Evolutionary conservation across 352 stramenopile species (phyloP), one percentile per base, ranked within the genome.

Genomic region (Phytophthora pisi): DNA sequence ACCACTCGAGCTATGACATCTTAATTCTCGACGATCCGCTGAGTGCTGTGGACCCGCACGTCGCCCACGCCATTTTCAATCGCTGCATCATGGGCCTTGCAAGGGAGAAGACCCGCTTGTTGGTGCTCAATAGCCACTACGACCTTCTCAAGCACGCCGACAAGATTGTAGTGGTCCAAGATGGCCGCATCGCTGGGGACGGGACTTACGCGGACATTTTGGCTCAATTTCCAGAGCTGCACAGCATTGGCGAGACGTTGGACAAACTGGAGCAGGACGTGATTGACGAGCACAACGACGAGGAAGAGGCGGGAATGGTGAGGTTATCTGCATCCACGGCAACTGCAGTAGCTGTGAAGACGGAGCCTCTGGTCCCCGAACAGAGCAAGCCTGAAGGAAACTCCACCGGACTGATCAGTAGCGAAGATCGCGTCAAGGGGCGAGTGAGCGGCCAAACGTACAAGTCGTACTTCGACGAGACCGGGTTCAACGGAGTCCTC

Each of bases 61-160:
- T 84, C 0, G 77, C 74, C 2, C 68, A 72, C 34, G 68, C 57
- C 7, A 76, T 84, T 23, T 84, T 84, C 40, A 50, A 45, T 50
- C 58, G 56, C 4, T 74, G 75, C 20, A 71, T 86, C 13, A 49
- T 68, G 49, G 52, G 28, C 5, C 34, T 70, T 4, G 64, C 59
- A 1, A 30, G 43, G 16, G 46, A 66, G 40, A 78, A 79, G 38
- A 92, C 82, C 11, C 81, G 97, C 0, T 68, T 98, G 50, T 74
- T 98, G 8, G 93, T 96, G 5, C 95, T 93, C 10, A 72, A 77
- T n/a, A 74, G 58, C 45, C 69, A 77, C 28, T 75, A 75, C 47
- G 52, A 75, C 16, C 47, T 81, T 0, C 67, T 84, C 9, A 58
- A 64, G 31, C 42, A 79, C 7, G 77, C 70, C 9, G 69, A 81